Evolutionary conservation across 164 flowering plant genomes (phyloP).

Genomic region (Taxillus chinensis): DNA sequence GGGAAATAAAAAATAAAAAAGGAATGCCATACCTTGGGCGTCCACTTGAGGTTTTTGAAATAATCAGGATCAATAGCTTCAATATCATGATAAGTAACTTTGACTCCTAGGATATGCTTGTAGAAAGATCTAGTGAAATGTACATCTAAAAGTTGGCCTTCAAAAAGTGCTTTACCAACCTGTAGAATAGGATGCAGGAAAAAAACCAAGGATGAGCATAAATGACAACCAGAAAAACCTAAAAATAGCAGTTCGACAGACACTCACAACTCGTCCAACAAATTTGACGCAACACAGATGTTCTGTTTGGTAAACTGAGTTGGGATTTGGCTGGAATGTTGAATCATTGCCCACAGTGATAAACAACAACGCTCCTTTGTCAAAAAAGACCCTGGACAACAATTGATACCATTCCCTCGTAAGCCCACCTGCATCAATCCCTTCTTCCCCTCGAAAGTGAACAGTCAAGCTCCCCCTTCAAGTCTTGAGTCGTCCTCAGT

Average conservation of each 20-base stretch:
- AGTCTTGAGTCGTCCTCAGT: constrained; percentile 80
- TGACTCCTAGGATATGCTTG: constrained; percentile 88
- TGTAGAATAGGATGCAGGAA: constrained; percentile 12
- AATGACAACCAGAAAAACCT: constrained; percentile 1
- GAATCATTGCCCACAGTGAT: constrained; percentile 97
- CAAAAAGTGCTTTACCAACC: constrained; percentile 99
- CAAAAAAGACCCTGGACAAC: constrained; percentile 90
- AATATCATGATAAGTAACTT: constrained; percentile 97
- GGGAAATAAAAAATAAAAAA: constrained; percentile 3
- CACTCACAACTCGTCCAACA: constrained; percentile 92
- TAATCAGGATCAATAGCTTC: constrained; percentile 99
- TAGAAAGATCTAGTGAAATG: constrained; percentile 97
- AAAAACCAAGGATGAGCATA: no score
- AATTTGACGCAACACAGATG: constrained; percentile 97
- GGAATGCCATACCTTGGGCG: constrained; percentile 77
- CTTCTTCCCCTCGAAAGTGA: constrained; percentile 97
- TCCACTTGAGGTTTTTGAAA: constrained; percentile 89
- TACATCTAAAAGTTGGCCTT: constrained; percentile 92
- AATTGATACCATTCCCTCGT: constrained; percentile 99
- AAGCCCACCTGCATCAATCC: constrained; percentile 99
- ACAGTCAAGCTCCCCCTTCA: constrained; percentile 88
- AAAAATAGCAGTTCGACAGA: constrained; percentile 10
- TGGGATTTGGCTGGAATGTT: constrained; percentile 98
- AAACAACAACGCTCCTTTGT: constrained; percentile 90
- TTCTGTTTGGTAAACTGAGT: constrained; percentile 94